Evolutionary conservation across 2,329 filamentous ascomycete species (phyloP).

Genomic region (Lasiodiplodia citricola): DNA sequence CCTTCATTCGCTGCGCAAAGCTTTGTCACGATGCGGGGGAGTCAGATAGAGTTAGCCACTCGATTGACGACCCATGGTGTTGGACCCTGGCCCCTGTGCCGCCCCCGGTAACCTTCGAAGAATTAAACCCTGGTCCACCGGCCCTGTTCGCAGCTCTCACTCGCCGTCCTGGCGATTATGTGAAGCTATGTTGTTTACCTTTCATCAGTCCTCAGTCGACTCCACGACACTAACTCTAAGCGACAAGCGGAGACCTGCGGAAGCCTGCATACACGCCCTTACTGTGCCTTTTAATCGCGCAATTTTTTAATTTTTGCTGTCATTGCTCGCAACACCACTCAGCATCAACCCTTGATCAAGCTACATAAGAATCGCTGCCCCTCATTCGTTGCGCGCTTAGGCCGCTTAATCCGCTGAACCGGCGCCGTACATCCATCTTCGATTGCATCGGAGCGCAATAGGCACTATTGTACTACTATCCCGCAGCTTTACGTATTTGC

Average conservation of each 20-base stretch:
- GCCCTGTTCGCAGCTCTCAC: not conserved
- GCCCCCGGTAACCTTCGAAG: not conserved
- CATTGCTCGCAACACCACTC: not conserved
- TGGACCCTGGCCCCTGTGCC: not conserved
- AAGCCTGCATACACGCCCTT: not conserved
- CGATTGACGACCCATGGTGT: not conserved
- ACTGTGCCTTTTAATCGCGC: slow-evolving; percentile 9
- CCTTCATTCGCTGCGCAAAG: not conserved
- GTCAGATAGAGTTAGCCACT: slow-evolving; percentile 21
- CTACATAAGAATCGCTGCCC: not conserved
- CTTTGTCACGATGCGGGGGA: slow-evolving; percentile 10
- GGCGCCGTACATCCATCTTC: not conserved
- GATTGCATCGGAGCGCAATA: not conserved
- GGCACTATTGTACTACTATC: too few species aligned
- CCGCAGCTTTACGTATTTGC: not conserved
- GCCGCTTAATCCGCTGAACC: not conserved
- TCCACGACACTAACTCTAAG: slow-evolving; percentile 16
- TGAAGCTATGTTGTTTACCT: not conserved
- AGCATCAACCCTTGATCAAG: not conserved
- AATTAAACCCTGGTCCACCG: not conserved
- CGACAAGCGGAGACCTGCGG: not conserved
- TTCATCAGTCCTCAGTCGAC: not conserved
- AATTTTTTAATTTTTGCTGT: slow-evolving; percentile 7
- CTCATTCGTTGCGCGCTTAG: not conserved
- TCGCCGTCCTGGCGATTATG: not conserved